These are phyloP conservation scores for Microdochium paspali DNA, from an alignment of 2,329 filamentous ascomycete species.

Conservation along the genomic window DNA sequence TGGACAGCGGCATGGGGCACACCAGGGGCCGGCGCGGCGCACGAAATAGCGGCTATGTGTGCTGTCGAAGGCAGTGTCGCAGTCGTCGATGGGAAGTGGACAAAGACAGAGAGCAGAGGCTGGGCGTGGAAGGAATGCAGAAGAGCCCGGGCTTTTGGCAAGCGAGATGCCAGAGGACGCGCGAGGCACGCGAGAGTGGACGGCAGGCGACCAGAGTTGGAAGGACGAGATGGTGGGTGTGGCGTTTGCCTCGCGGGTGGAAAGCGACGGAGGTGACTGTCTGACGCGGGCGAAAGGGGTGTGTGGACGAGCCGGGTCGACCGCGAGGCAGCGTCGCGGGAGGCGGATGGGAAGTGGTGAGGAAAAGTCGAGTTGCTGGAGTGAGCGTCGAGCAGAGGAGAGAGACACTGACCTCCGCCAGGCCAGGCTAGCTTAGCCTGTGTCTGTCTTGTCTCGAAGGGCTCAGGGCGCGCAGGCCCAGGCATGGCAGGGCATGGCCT, in stretches of 20 bases:
- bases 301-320: conserved; percentile 14
- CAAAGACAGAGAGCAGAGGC: neutral
- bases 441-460: neutral
- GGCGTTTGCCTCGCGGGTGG: neutral
- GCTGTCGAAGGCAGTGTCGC: conserved; percentile 5
- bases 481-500: no score
- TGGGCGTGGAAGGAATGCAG: neutral
- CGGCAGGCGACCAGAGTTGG: neutral
- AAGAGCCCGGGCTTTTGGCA: no score
- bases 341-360: neutral
- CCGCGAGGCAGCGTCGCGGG: neutral
- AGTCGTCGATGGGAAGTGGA: conserved; percentile 1
- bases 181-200: neutral
- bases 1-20: conserved; percentile 83
- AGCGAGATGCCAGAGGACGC: neutral
- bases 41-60: conserved; percentile 8
- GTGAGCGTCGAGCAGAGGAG: neutral
- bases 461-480: no score
- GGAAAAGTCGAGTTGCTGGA: neutral
- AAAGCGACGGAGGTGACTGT: neutral
- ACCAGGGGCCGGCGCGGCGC: conserved; percentile 29
- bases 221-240: neutral
- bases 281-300: conserved; percentile 11
- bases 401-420: neutral
- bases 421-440: neutral